phyloP scores from a whole-genome alignment of 2,329 filamentous ascomycete genomes.

The Raffaelea deltoideospora region DNA sequence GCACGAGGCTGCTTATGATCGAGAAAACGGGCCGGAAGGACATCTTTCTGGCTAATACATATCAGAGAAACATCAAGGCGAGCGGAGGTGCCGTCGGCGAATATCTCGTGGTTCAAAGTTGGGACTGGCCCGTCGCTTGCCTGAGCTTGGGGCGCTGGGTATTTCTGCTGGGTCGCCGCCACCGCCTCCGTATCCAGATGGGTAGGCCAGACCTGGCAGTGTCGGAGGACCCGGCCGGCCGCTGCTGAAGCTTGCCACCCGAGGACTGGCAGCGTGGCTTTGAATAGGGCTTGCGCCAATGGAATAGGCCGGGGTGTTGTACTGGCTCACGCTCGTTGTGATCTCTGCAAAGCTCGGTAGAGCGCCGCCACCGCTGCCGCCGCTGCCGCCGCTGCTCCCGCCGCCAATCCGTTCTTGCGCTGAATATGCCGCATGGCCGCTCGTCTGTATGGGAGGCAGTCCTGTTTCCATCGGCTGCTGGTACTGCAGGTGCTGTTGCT shows the following conservation, averaged over 20 bases:
- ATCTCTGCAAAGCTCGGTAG: constrained; percentile 49
- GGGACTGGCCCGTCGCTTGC: constrained; percentile 40
- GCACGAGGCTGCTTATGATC: too few relatives aligned
- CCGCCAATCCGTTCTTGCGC: constrained; percentile 9
- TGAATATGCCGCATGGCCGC: constrained; percentile 1
- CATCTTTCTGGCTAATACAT: too few relatives aligned
- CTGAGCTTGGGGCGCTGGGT: constrained; percentile 10
- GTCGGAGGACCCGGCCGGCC: background rate
- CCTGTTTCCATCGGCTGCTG: constrained; percentile 11
- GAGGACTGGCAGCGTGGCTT: constrained; percentile 26
- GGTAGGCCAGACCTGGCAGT: background rate
- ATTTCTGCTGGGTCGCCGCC: background rate
- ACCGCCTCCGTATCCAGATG: background rate
- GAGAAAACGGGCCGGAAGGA: too few relatives aligned
- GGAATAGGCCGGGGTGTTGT: constrained; percentile 41
- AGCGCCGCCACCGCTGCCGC: constrained; percentile 24
- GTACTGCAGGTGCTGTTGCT: constrained; percentile 14
- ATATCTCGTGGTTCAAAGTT: constrained; percentile 27
- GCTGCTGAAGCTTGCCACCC: constrained; percentile 12
- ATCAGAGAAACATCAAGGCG: too few relatives aligned
- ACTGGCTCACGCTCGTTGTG: constrained; percentile 47
- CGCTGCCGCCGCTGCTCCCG: constrained; percentile 7
- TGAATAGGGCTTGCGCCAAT: constrained; percentile 22
- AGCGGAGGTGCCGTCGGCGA: constrained; percentile 24
- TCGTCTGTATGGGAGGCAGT: constrained; percentile 37